Percentiles rank a stretch among this genome's conserved stretches.
phyloP scores from a whole-genome alignment of 768 basidiomycete species.

The Rhodotorula graminis region DNA sequence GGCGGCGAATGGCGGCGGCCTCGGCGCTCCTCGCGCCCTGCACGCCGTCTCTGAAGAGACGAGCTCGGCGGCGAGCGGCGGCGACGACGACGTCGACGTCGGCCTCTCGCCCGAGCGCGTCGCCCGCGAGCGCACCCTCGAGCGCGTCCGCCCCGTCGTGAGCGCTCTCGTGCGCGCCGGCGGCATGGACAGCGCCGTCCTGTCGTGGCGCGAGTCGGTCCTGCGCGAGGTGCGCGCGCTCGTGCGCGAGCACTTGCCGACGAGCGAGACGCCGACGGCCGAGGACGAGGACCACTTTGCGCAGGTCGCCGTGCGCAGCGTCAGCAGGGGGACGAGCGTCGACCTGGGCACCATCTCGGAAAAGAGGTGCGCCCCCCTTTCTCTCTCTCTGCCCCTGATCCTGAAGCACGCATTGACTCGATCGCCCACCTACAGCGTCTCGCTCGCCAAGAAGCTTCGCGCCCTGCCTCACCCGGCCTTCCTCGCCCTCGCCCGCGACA shows the following conservation, averaged over 20 bases:
- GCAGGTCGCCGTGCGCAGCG: conserved; percentile 11
- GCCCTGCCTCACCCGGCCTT: conserved; percentile 25
- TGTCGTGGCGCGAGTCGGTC: conserved; percentile 46
- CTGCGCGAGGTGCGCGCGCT: conserved; percentile 50
- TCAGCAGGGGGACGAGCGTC: conserved; percentile 24
- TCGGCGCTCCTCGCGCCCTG: background rate
- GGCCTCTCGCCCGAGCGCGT: background rate
- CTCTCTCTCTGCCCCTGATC: background rate
- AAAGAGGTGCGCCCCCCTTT: conserved; percentile 15
- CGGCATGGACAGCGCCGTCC: conserved; percentile 42
- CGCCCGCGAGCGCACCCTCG: conserved; percentile 36
- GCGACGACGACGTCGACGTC: background rate
- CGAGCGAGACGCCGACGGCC: conserved; percentile 2
- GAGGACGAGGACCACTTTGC: conserved; percentile 36
- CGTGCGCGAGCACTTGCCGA: conserved; percentile 34
- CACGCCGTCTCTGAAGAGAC: background rate
- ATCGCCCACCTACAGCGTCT: conserved; percentile 10
- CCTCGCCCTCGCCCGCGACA: conserved; percentile 18
- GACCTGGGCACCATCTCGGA: conserved; percentile 34
- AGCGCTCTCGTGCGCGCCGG: conserved; percentile 63
- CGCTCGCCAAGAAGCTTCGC: conserved; percentile 34
- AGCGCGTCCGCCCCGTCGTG: conserved; percentile 60
- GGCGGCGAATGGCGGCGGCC: too few species aligned
- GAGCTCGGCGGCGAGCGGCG: background rate
- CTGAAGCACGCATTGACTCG: too few species aligned